Conservation (phyloP, 306 rosid genomes). For the peach (Prunus persica) region DNA sequence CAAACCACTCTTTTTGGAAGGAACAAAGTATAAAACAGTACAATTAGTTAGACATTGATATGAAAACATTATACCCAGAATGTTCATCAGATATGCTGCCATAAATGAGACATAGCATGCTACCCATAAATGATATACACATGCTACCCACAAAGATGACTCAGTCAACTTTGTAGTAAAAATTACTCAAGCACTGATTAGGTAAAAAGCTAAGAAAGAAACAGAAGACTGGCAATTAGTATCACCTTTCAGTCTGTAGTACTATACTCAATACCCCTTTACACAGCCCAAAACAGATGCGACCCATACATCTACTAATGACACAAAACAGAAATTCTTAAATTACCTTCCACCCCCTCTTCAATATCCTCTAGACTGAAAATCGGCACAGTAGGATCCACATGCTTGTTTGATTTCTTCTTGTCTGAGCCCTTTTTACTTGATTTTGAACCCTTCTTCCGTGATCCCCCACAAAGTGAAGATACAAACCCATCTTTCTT, state of each 20-base stretch:
- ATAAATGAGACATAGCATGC: too few species aligned
- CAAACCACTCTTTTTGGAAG: not conserved
- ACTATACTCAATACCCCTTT: too few species aligned
- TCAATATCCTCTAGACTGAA: conserved; percentile 89
- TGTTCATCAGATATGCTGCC: not conserved
- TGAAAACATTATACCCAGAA: not conserved
- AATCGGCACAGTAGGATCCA: conserved; percentile 77
- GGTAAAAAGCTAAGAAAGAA: too few species aligned
- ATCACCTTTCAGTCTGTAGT: too few species aligned
- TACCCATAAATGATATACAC: too few species aligned
- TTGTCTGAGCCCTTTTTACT: conserved; percentile 73
- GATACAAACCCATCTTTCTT: conserved; percentile 66
- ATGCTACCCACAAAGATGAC: too few species aligned
- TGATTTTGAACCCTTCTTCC: conserved; percentile 70
- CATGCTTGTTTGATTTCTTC: conserved; percentile 71
- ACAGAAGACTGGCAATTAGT: too few species aligned
- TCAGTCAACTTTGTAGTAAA: too few species aligned
- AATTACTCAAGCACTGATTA: too few species aligned
- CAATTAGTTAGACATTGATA: not conserved
- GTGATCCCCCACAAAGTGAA: conserved; percentile 67
- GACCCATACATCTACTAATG: too few species aligned
- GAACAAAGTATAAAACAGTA: not conserved
- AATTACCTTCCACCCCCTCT: conserved; percentile 91
- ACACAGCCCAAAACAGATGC: too few species aligned
- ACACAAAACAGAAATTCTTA: not conserved